Conservation (phyloP, 148 eudicot species). For the Limonium bicolor region DNA sequence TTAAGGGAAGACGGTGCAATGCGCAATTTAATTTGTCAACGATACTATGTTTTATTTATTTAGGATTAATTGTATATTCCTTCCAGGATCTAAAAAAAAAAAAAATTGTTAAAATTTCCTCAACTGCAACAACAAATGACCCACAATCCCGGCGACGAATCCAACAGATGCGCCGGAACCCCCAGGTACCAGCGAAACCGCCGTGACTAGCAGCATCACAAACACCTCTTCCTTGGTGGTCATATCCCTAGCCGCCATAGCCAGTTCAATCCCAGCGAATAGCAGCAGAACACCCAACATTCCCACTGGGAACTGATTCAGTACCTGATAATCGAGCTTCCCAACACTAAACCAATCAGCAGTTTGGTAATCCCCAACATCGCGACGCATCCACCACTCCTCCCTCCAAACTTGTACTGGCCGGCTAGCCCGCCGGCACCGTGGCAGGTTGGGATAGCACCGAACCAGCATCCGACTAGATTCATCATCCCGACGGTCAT, state of each 20-base stretch:
- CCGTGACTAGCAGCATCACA: conserved; percentile 56
- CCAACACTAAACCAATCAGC: conserved; percentile 46
- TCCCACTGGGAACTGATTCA: conserved; percentile 68
- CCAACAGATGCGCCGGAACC: conserved; percentile 66
- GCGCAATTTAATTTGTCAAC: too few species aligned
- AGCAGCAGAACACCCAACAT: conserved; percentile 61
- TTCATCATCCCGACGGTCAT: conserved; percentile 74
- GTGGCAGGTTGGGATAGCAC: conserved; percentile 84
- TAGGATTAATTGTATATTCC: too few species aligned
- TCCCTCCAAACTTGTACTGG: conserved; percentile 86
- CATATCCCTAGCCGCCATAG: conserved; percentile 77
- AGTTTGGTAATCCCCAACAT: conserved; percentile 51
- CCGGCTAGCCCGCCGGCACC: conserved; percentile 98
- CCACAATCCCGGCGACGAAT: conserved; percentile 52
- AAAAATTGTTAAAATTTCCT: too few species aligned
- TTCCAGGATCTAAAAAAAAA: too few species aligned
- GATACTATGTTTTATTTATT: too few species aligned
- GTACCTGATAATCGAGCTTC: conserved; percentile 50
- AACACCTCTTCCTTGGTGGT: conserved; percentile 45
- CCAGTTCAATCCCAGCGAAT: conserved; percentile 83
- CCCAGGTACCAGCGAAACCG: conserved; percentile 63
- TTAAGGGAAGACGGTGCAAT: too few species aligned
- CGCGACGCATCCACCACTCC: conserved; percentile 83
- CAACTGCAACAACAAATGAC: conserved; percentile 38
- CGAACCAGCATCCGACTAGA: conserved; percentile 84